Base-by-base conservation (phyloP, 345 rosid species). In the Eutrema heterophyllum region DNA sequence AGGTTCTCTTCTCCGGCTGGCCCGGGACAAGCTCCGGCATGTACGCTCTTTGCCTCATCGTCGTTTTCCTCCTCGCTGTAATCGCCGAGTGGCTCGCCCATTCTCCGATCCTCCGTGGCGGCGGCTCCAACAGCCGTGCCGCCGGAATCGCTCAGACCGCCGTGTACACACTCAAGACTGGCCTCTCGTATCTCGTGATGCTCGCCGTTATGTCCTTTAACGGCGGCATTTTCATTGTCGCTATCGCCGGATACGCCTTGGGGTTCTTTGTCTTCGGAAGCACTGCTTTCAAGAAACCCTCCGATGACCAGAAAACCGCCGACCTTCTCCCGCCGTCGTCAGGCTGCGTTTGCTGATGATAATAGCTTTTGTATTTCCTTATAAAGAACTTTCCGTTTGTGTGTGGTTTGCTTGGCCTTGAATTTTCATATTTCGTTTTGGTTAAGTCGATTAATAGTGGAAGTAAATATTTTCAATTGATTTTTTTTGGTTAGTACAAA, bases 181-280 rank as follows among this genome's bases (percentile, higher is more conserved):
- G 95, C 2, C 73, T 93, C 10, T 82, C 83, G 13, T 88, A 86
- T 76, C 14, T 85, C 72, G 89, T 88, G 12, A 93, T 93, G 98
- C 76, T 93, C 26, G 91, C 98, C 1, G 71, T 90, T 51, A 93
- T 93, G 98, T 90, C 98, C 7, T 90, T 93, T 60, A 93, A 93
- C 41, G 93, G 73, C 1, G 97, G 98, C 6, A 88, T 90, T 58
- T 87, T 88, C 54, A 29, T 93, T 41, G 91, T 41, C 4, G 93
- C 96, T 38, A 83, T 93, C 9, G 84, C 80, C 3, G 98, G 98
- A 0, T 96, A 82, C 68, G 63, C 74, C 26, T 53, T 88, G 5
- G 98, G 98, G 13, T 92, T 89, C 65, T 67, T 90, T 16, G 3
- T 87, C 11, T 92, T 88, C 50, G 88, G 89, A 10, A 86, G 88